These are phyloP conservation scores for Physaria fendleri DNA, from an alignment of 345 rosid genomes.

Conservation along the genomic window DNA sequence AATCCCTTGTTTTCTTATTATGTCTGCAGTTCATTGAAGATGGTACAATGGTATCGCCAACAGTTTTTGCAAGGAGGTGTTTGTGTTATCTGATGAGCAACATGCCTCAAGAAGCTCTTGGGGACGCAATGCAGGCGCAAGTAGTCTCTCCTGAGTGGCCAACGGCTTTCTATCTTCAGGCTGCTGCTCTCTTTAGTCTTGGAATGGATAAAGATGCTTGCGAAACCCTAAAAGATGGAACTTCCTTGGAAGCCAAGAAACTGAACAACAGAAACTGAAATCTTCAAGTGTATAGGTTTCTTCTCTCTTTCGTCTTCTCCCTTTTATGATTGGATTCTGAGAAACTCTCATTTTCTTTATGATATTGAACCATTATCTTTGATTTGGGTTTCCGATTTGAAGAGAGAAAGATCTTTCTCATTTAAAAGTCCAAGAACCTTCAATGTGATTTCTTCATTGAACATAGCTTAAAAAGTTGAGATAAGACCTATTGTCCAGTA, in stretches of 20 bases:
- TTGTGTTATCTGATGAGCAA: conserved; percentile 62
- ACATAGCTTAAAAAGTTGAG: not conserved
- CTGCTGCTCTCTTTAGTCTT: conserved; percentile 75
- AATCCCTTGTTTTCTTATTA: not conserved
- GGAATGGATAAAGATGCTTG: conserved; percentile 76
- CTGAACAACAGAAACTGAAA: conserved; percentile 47
- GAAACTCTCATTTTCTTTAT: conserved; percentile 30
- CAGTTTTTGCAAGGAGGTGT: conserved; percentile 72
- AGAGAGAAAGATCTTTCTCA: conserved; percentile 19
- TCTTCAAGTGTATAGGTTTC: conserved; percentile 34
- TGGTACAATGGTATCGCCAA: conserved; percentile 75
- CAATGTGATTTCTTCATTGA: not conserved
- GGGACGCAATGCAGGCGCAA: conserved; percentile 81
- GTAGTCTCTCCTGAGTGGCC: conserved; percentile 76
- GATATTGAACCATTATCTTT: conserved; percentile 9
- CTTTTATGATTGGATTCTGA: conserved; percentile 24
- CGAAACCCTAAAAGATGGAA: conserved; percentile 80
- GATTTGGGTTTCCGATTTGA: conserved; percentile 19
- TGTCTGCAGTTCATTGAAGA: conserved; percentile 59
- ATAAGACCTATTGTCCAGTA: not conserved
- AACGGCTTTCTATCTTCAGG: conserved; percentile 74
- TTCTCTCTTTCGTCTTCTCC: not conserved
- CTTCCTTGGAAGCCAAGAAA: conserved; percentile 64
- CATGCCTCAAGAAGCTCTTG: conserved; percentile 78
- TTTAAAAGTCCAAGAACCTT: conserved; percentile 12